Percentiles rank a stretch among this genome's conserved stretches.
These are phyloP conservation scores for Dimargaris xerosporica DNA, from an alignment of 192 early-diverging fungal genomes.

Conservation along the genomic window DNA sequence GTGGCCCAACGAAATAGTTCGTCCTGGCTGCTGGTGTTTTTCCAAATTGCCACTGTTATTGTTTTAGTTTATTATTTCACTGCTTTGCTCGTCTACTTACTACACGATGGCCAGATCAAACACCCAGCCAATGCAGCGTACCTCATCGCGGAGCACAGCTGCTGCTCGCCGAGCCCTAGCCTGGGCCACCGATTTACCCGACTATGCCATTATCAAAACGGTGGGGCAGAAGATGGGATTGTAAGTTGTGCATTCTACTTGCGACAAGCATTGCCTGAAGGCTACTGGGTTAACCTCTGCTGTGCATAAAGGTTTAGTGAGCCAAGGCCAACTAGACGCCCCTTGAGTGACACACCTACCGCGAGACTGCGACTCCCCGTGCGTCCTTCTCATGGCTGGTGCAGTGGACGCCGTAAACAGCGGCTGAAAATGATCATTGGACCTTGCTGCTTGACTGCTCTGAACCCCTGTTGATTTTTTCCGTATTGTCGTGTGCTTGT, in stretches of 20 bases:
- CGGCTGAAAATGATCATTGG: no score
- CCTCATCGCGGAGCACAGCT: not conserved
- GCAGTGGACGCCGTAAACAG: not conserved
- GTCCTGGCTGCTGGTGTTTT: not conserved
- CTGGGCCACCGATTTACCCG: conserved; percentile 6
- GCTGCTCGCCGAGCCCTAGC: not conserved
- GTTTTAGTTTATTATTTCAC: not conserved
- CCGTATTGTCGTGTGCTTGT: no score
- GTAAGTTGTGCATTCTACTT: not conserved
- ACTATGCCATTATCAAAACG: not conserved
- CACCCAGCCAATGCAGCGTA: not conserved
- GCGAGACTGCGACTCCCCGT: not conserved
- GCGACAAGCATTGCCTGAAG: not conserved
- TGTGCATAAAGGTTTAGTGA: not conserved
- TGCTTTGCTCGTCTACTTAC: not conserved
- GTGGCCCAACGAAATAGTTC: no score
- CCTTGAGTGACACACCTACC: not conserved
- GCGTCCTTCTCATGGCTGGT: not conserved
- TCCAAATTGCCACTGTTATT: not conserved
- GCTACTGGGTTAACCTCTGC: not conserved
- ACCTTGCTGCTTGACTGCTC: no score
- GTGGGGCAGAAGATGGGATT: conserved; percentile 2
- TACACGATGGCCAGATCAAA: not conserved
- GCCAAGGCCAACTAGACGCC: not conserved
- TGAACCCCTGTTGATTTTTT: no score